phyloP scores from a whole-genome alignment of 768 basidiomycete genomes.

The Boletales sp. region DNA sequence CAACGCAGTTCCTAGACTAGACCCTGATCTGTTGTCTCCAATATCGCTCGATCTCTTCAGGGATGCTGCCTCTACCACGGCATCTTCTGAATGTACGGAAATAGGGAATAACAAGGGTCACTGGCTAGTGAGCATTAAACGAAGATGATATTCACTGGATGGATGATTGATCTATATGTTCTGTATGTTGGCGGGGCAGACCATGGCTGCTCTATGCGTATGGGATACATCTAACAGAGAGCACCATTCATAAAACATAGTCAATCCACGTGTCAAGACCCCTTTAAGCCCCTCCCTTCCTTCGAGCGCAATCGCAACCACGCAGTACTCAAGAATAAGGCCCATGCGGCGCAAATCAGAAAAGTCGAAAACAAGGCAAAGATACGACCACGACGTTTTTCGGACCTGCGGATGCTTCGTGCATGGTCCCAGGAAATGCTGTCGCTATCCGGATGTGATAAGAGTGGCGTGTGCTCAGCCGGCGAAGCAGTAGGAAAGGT shows the following conservation, averaged over 20 bases:
- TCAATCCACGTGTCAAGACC: not conserved
- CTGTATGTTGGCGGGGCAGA: not conserved
- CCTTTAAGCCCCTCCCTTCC: conserved; percentile 25
- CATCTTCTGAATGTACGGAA: conserved; percentile 32
- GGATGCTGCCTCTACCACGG: conserved; percentile 24
- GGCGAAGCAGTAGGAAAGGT: not conserved
- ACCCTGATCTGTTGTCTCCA: conserved; percentile 16
- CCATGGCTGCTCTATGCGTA: no score
- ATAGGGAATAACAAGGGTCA: conserved; percentile 29
- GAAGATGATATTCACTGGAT: conserved; percentile 6
- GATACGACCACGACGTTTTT: conserved; percentile 46
- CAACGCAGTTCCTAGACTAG: not conserved
- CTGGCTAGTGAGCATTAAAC: conserved; percentile 28
- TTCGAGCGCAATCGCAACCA: conserved; percentile 52
- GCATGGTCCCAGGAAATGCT: conserved; percentile 6
- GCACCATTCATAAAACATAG: no score
- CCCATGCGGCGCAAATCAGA: conserved; percentile 55
- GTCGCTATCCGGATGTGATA: not conserved
- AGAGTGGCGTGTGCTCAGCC: conserved; percentile 13
- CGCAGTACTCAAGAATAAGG: conserved; percentile 60
- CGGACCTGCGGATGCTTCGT: conserved; percentile 25
- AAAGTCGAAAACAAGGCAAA: conserved; percentile 42
- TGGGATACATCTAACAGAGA: not conserved
- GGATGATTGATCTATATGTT: not conserved
- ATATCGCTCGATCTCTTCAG: conserved; percentile 21